phyloP scores from a whole-genome alignment of 805 yeast genomes.

The Candida dendrica region DNA sequence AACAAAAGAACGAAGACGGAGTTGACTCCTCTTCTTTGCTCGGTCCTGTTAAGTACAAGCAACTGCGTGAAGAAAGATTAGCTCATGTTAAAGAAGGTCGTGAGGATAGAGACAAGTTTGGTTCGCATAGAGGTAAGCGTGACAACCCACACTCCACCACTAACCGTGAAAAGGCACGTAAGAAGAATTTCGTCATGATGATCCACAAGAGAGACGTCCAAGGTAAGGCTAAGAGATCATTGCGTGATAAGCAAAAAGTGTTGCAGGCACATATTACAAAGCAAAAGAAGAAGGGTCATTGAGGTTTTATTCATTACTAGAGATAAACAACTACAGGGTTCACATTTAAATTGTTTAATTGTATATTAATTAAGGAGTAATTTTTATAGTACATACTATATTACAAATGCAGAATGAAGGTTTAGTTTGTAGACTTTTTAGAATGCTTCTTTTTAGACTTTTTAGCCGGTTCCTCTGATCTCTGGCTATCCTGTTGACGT shows the following conservation, averaged over 20 bases:
- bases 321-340: neutral
- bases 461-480: neutral
- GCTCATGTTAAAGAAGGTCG: constrained; percentile 85
- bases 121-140: constrained; percentile 78
- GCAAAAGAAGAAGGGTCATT: constrained; percentile 83
- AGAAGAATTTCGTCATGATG: constrained; percentile 99
- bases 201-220: constrained; percentile 91
- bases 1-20: constrained; percentile 63
- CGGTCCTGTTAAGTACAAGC: constrained; percentile 74
- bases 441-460: constrained; percentile 1
- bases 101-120: constrained; percentile 86
- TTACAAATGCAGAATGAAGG: neutral
- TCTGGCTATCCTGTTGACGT: constrained; percentile 6
- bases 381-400: neutral
- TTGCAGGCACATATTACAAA: constrained; percentile 79
- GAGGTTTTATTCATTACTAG: constrained; percentile 6
- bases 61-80: constrained; percentile 82
- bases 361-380: constrained; percentile 1
- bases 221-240: constrained; percentile 85
- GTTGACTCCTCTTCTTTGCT: constrained; percentile 74
- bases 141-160: constrained; percentile 82
- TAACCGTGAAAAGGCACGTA: constrained; percentile 90
- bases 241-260: constrained; percentile 85
- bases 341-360: neutral
- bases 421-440: neutral